Evolutionary conservation across 2,329 filamentous ascomycete species (phyloP).

Genomic region (Lasiodiplodia sp.): DNA sequence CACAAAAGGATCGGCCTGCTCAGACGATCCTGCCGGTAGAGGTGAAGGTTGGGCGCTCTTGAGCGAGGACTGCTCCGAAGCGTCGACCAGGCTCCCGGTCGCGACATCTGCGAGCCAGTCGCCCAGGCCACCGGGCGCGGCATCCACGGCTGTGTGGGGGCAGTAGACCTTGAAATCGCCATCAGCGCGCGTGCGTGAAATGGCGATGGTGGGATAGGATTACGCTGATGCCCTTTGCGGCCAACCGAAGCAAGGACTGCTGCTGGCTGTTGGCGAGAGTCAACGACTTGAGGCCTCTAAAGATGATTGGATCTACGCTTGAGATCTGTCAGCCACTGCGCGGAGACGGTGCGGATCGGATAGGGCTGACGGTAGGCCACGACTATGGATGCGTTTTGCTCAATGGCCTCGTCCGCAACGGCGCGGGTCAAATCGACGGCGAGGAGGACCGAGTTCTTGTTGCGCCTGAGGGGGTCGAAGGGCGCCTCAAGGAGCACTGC

Average conservation of each 20-base stretch:
- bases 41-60: slow-evolving; percentile 14
- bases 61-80: slow-evolving; percentile 32
- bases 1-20: slow-evolving; percentile 33
- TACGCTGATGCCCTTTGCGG: slow-evolving; percentile 83
- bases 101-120: slow-evolving; percentile 94
- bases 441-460: slow-evolving; percentile 74
- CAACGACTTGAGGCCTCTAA: slow-evolving; percentile 87
- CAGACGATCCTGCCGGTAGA: slow-evolving; percentile 2
- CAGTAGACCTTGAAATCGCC: slow-evolving; percentile 72
- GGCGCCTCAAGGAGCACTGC: slow-evolving; percentile 74
- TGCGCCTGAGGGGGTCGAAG: slow-evolving; percentile 62
- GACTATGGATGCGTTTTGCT: slow-evolving; percentile 76
- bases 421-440: slow-evolving; percentile 90
- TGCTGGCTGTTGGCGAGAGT: slow-evolving; percentile 88
- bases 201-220: neutral
- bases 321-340: slow-evolving; percentile 36
- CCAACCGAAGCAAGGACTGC: slow-evolving; percentile 79
- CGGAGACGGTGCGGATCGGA: slow-evolving; percentile 5
- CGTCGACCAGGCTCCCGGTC: slow-evolving; percentile 59
- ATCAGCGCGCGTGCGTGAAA: neutral
- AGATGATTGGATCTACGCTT: slow-evolving; percentile 88
- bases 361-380: slow-evolving; percentile 80
- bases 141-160: slow-evolving; percentile 94
- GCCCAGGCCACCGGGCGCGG: slow-evolving; percentile 82
- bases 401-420: slow-evolving; percentile 89